Evolutionary conservation across 441 rosid species (phyloP).

Genomic region (Capsella rubella): DNA sequence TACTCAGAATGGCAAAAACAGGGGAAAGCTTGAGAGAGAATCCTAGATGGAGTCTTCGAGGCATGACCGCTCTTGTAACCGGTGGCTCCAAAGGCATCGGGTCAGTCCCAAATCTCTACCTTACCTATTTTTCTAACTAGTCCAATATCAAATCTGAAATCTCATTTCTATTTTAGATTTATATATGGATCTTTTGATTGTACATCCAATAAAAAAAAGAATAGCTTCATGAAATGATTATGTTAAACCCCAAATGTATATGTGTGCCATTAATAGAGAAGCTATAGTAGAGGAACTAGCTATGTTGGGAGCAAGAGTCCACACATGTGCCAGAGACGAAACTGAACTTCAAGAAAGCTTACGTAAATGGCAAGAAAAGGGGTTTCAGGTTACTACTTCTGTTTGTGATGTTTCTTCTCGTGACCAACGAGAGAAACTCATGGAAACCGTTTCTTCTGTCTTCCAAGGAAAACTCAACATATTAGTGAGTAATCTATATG

Average conservation of each 20-base stretch:
- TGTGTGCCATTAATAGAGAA: slow-evolving; percentile 15
- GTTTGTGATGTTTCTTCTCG: slow-evolving; percentile 49
- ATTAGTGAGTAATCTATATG: slow-evolving; percentile 33
- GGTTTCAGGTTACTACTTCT: slow-evolving; percentile 44
- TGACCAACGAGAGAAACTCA: slow-evolving; percentile 44
- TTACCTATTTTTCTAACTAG: background rate
- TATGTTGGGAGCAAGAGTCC: slow-evolving; percentile 42
- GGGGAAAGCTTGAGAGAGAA: slow-evolving; percentile 1
- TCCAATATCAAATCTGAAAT: background rate
- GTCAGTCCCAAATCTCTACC: slow-evolving; percentile 41
- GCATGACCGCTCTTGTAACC: slow-evolving; percentile 43
- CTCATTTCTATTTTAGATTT: background rate
- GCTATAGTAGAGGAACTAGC: slow-evolving; percentile 52
- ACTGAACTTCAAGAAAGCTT: slow-evolving; percentile 46
- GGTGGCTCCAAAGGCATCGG: slow-evolving; percentile 40
- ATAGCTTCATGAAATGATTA: background rate
- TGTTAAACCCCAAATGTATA: background rate
- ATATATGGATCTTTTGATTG: slow-evolving; percentile 13
- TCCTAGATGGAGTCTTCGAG: slow-evolving; percentile 36
- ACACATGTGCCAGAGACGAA: slow-evolving; percentile 51
- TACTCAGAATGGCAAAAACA: background rate
- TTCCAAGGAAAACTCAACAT: slow-evolving; percentile 53
- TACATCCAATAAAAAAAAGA: no score
- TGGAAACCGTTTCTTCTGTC: slow-evolving; percentile 41
- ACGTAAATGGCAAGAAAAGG: slow-evolving; percentile 48